Conservation (phyloP, 495 filamentous ascomycete genomes). For the Elasticomyces elasticus region DNA sequence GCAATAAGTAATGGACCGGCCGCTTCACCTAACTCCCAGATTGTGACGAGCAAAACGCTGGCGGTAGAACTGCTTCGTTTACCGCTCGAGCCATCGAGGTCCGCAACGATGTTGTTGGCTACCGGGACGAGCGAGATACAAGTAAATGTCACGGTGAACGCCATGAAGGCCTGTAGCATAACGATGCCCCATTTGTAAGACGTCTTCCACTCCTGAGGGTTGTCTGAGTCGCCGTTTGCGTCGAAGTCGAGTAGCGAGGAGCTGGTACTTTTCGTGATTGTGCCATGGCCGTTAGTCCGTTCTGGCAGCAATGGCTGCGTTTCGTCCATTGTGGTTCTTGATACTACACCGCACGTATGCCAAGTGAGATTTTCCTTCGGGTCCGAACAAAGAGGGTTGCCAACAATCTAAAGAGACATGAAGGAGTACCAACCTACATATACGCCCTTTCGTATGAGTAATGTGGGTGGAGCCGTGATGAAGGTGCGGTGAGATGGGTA, state of each 20-base stretch:
- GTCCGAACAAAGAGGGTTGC: neutral
- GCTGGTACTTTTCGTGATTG: neutral
- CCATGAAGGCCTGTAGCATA: constrained; percentile 39
- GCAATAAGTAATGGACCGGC: constrained; percentile 51
- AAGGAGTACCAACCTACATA: neutral
- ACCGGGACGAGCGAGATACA: constrained; percentile 48
- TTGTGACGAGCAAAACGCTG: constrained; percentile 43
- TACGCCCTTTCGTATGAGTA: neutral
- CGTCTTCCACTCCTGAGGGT: constrained; percentile 32
- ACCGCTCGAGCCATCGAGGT: constrained; percentile 33
- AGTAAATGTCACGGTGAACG: constrained; percentile 47
- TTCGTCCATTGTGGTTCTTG: neutral
- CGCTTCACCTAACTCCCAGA: constrained; percentile 43
- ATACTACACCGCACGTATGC: neutral
- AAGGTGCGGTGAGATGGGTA: neutral
- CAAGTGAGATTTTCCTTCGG: neutral
- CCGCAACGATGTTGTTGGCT: constrained; percentile 39
- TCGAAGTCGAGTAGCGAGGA: neutral
- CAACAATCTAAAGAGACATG: neutral
- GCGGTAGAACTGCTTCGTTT: constrained; percentile 32
- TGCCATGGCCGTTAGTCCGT: neutral
- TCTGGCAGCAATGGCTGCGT: neutral
- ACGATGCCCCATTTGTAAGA: constrained; percentile 43
- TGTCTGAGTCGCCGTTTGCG: neutral
- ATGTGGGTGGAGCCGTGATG: neutral